These are phyloP conservation scores for Aspergillus terreus DNA, from an alignment of 2,329 filamentous ascomycete genomes.

Conservation along the genomic window DNA sequence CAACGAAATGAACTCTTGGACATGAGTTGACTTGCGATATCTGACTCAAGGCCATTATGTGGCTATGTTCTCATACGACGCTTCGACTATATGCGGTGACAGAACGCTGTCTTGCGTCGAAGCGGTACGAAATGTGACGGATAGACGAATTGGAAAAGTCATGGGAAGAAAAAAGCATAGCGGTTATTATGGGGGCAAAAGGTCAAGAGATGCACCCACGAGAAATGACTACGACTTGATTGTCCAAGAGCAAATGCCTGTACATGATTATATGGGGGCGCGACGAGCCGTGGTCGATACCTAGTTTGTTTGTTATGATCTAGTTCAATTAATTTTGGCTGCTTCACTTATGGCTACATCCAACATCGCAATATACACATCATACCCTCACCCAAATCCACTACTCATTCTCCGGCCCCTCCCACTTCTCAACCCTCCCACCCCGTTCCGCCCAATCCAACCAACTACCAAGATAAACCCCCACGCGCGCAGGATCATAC, in stretches of 20 bases:
- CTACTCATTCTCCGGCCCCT: constrained; percentile 20
- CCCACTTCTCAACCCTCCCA: constrained; percentile 56
- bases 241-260: constrained; percentile 21
- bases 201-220: constrained; percentile 21
- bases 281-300: constrained; percentile 19
- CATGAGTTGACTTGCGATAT: too few relatives aligned
- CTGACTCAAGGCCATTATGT: too few relatives aligned
- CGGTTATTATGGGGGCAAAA: neutral
- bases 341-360: neutral
- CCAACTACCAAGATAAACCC: constrained; percentile 52
- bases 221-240: constrained; percentile 25
- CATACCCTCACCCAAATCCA: too few relatives aligned
- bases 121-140: constrained; percentile 3
- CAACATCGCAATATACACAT: neutral
- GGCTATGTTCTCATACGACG: constrained; percentile 3
- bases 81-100: constrained; percentile 7
- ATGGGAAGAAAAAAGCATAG: neutral
- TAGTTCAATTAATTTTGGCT: constrained; percentile 10
- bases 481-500: constrained; percentile 61
- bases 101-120: constrained; percentile 4
- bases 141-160: neutral
- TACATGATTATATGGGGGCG: constrained; percentile 20
- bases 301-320: constrained; percentile 17
- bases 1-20: too few relatives aligned
- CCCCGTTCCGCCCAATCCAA: constrained; percentile 76